These are phyloP conservation scores for Leishmania braziliensis DNA, from an alignment of 208 protist species.

Conservation along the genomic window DNA sequence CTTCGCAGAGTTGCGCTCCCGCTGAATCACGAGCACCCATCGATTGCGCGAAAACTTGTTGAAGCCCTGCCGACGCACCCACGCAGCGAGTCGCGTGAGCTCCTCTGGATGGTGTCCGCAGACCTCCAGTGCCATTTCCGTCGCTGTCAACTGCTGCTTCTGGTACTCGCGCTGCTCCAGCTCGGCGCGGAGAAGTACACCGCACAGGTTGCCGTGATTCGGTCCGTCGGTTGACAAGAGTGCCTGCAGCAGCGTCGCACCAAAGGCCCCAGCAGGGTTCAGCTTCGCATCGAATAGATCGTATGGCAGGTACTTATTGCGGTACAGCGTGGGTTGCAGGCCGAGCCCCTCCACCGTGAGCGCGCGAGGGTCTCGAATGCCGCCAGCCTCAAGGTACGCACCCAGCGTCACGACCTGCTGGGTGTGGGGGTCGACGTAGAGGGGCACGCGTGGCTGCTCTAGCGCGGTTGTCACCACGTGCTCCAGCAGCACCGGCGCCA, in stretches of 20 bases:
- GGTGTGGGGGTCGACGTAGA: conserved; percentile 48
- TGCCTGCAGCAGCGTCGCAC: conserved; percentile 72
- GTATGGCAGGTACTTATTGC: conserved; percentile 86
- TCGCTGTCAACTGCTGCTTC: conserved; percentile 54
- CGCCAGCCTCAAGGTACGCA: conserved; percentile 62
- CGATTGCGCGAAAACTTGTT: conserved; percentile 79
- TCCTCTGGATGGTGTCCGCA: conserved; percentile 80
- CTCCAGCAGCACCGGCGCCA: conserved; percentile 73
- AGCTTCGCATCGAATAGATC: conserved; percentile 72
- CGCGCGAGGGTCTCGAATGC: conserved; percentile 62
- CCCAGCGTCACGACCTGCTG: conserved; percentile 48
- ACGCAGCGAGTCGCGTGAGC: conserved; percentile 66
- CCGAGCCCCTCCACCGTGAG: conserved; percentile 89
- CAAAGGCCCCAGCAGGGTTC: conserved; percentile 77
- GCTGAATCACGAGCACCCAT: conserved; percentile 70
- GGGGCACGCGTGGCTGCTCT: conserved; percentile 64
- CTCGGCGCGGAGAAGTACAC: conserved; percentile 75
- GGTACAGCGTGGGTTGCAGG: conserved; percentile 81
- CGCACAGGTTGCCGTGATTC: conserved; percentile 78
- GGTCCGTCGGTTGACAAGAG: conserved; percentile 75
- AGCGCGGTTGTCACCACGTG: conserved; percentile 66
- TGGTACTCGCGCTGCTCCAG: conserved; percentile 81
- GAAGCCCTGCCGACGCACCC: conserved; percentile 84
- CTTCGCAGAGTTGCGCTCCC: conserved; percentile 25
- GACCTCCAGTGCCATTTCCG: conserved; percentile 72